Evolutionary conservation across 257 asterid species (phyloP).

Genomic region (Fraxinus excelsior): DNA sequence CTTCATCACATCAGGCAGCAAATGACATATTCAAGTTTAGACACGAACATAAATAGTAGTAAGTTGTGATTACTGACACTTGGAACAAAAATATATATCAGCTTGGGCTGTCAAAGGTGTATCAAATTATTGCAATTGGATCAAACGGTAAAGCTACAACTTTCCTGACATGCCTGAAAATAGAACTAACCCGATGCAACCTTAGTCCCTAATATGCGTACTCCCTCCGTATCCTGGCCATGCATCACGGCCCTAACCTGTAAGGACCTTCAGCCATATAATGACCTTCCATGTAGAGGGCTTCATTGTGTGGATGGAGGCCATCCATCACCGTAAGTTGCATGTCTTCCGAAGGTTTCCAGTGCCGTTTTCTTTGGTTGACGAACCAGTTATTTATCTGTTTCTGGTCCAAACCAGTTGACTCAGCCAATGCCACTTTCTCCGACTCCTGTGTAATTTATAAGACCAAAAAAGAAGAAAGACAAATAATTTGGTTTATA

Average conservation of each 20-base stretch:
- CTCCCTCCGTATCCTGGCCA: background rate
- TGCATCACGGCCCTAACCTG: conserved; percentile 64
- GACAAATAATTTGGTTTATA: background rate
- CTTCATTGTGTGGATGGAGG: conserved; percentile 72
- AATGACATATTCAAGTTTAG: background rate
- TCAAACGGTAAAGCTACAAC: background rate
- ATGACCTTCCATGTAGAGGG: conserved; percentile 85
- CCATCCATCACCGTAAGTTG: conserved; percentile 95
- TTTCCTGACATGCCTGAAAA: background rate
- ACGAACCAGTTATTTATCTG: conserved; percentile 96
- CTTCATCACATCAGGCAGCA: background rate
- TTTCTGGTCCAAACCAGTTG: conserved; percentile 91
- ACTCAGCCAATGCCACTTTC: conserved; percentile 89
- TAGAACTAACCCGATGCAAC: background rate
- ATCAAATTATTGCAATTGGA: background rate
- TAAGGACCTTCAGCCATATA: conserved; percentile 80
- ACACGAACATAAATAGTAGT: background rate
- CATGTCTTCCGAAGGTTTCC: conserved; percentile 98
- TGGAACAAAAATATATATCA: background rate
- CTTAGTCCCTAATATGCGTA: background rate
- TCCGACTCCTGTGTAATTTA: conserved; percentile 68
- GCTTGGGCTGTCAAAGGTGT: background rate
- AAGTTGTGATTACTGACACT: background rate
- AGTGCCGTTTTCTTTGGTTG: conserved; percentile 90
- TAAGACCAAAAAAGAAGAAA: background rate